Base-by-base conservation (phyloP, 2,329 filamentous ascomycete genomes). In the Amesomyces nigricolor region DNA sequence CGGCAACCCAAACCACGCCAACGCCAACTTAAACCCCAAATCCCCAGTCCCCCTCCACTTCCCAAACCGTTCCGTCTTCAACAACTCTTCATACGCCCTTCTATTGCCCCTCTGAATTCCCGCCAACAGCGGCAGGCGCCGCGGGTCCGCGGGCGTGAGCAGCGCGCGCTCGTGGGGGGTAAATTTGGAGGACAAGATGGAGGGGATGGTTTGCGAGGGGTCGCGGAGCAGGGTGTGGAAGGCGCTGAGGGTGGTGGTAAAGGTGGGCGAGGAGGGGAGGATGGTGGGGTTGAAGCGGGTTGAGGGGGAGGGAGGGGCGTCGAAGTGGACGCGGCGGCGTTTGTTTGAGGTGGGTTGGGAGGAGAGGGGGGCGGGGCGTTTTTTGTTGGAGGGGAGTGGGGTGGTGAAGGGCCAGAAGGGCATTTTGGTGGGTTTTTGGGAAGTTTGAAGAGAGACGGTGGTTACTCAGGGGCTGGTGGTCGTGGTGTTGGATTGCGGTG, bases 1-100 rank as follows among this genome's bases (percentile, higher is more conserved):
- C 0, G 74, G 73, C 5, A 78, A 61, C 0, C 76, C 76, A 56
- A 78, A 78, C 62, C 73, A 77, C 44, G 76, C 65, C 66, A 77
- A 70, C 0, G 75, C 66, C 54, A 79, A 55, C 61, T 76, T 78
- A n/a, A 71, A 68, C 2, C 67, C 66, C 14, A 76, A 54, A 1
- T 59, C 55, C 6, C 40, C 55, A 2, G 14, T 40, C 11, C 66
- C n/a, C n/a, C 14, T 38, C 51, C 56, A 58, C n/a, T 11, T 35
- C 4, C 9, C 4, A 37, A 59, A 62, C 10, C 59, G 39, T 14
- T 13, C 29, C 5, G 46, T 47, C 8, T 17, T 48, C 3, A 64
- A 17, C 26, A 64, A 26, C 22, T 51, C 47, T 1, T 14, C 14
- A 30, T 63, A 63, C 11, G 42, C 14, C 50, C 29, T 37, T 3